Evolutionary conservation across 202 grass and related monocot species (phyloP).

Genomic region (Miscanthus sacchariflorus): DNA sequence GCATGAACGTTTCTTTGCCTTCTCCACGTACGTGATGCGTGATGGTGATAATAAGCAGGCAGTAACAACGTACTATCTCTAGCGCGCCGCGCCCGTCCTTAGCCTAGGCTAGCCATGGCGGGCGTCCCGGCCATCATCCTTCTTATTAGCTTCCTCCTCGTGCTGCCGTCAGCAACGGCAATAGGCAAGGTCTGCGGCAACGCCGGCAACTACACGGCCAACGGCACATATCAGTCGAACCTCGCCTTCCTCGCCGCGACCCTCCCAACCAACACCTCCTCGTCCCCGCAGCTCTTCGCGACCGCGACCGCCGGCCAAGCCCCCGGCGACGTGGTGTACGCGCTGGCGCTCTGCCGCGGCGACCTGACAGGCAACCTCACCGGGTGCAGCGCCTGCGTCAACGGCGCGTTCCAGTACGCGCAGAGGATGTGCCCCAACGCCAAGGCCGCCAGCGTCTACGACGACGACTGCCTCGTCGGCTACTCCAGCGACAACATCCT

Average conservation of each 20-base stretch:
- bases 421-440: slow-evolving; percentile 36
- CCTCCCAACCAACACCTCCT: slow-evolving; percentile 42
- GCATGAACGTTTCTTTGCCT: not conserved
- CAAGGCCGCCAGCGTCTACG: slow-evolving; percentile 44
- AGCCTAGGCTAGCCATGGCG: not conserved
- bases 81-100: not conserved
- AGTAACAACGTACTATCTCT: not conserved
- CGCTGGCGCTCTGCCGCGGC: slow-evolving; percentile 50
- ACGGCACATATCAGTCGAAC: slow-evolving; percentile 64
- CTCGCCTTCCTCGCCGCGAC: slow-evolving; percentile 48
- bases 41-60: not conserved
- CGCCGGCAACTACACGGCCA: slow-evolving; percentile 54
- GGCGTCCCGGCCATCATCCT: not conserved
- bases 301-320: slow-evolving; percentile 29
- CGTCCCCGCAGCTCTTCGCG: slow-evolving; percentile 49
- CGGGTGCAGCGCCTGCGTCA: not conserved
- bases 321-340: slow-evolving; percentile 15
- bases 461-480: slow-evolving; percentile 45
- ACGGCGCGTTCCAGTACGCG: slow-evolving; percentile 14
- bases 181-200: not conserved
- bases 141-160: not conserved
- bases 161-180: not conserved
- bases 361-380: slow-evolving; percentile 45
- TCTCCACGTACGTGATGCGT: not conserved
- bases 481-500: not conserved